Evolutionary conservation across 257 asterid species (phyloP).

Genomic region (Nyctanthes arbortristis): DNA sequence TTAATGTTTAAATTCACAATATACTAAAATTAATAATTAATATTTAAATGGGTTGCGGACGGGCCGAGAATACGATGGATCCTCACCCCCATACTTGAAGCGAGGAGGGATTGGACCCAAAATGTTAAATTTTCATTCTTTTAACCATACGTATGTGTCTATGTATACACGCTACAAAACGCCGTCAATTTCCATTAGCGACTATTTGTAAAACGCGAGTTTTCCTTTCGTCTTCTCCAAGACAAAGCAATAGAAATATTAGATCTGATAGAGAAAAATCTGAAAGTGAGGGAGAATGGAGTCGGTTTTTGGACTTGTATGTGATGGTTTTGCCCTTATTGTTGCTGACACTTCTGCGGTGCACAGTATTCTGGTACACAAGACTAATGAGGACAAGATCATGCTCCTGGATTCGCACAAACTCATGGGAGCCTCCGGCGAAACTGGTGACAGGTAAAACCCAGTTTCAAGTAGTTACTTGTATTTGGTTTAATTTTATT

Average conservation of each 20-base stretch:
- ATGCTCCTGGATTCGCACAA: conserved; percentile 94
- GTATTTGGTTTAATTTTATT: background rate
- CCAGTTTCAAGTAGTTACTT: background rate
- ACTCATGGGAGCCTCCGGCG: conserved; percentile 97
- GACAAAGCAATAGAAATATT: conserved; percentile 32
- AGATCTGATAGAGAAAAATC: conserved; percentile 32
- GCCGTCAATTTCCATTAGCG: too few species aligned
- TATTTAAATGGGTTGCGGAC: too few species aligned
- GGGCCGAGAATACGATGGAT: too few species aligned
- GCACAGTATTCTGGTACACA: conserved; percentile 93
- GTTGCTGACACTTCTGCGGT: conserved; percentile 96
- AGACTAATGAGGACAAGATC: conserved; percentile 91
- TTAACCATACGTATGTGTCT: too few species aligned
- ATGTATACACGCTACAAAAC: too few species aligned
- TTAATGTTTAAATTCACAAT: too few species aligned
- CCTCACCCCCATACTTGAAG: too few species aligned
- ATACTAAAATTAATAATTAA: too few species aligned
- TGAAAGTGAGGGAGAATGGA: conserved; percentile 51
- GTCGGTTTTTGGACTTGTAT: conserved; percentile 88
- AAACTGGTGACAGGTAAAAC: conserved; percentile 86
- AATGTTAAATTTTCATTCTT: too few species aligned
- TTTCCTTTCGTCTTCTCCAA: conserved; percentile 71
- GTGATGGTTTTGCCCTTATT: conserved; percentile 85
- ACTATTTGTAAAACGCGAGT: conserved; percentile 9
- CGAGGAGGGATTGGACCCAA: too few species aligned